Conservation (phyloP, 352 stramenopile genomes). For the Pythium coloratum region DNA sequence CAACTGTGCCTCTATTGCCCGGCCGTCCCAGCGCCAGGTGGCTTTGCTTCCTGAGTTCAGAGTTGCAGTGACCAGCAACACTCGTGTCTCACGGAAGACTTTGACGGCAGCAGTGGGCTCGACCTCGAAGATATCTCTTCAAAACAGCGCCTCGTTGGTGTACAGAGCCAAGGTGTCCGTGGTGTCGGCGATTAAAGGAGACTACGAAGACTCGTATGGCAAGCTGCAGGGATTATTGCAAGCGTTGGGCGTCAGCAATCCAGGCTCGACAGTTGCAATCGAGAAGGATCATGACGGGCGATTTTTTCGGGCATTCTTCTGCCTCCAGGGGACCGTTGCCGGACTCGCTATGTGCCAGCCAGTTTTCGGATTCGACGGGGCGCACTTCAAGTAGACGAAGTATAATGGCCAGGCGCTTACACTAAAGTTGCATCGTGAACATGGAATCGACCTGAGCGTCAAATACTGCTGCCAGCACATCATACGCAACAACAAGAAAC, state of each 20-base stretch:
- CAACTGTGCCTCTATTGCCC: not conserved
- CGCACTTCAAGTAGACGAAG: constrained; percentile 10
- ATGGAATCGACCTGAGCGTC: not conserved
- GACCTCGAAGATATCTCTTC: constrained; percentile 10
- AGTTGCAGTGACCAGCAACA: constrained; percentile 9
- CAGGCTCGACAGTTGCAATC: constrained; percentile 1
- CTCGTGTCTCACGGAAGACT: not conserved
- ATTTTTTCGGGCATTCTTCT: constrained; percentile 15
- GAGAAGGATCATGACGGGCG: constrained; percentile 4
- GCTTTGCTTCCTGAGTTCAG: constrained; percentile 9
- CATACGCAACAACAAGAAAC: constrained; percentile 5
- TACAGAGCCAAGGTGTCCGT: constrained; percentile 4
- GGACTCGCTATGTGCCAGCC: not conserved
- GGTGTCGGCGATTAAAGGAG: not conserved
- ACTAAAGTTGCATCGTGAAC: too few species aligned
- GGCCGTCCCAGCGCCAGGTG: not conserved
- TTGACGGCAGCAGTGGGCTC: not conserved
- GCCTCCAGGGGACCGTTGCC: not conserved
- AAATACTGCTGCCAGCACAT: constrained; percentile 7
- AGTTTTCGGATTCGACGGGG: constrained; percentile 14
- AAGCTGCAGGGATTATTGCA: not conserved
- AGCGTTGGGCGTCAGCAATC: not conserved
- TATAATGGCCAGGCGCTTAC: constrained; percentile 8
- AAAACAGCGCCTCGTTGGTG: not conserved
- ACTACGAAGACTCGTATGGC: constrained; percentile 3